Conservation (phyloP, 768 basidiomycete species). For the Leucosporidium scottii region DNA sequence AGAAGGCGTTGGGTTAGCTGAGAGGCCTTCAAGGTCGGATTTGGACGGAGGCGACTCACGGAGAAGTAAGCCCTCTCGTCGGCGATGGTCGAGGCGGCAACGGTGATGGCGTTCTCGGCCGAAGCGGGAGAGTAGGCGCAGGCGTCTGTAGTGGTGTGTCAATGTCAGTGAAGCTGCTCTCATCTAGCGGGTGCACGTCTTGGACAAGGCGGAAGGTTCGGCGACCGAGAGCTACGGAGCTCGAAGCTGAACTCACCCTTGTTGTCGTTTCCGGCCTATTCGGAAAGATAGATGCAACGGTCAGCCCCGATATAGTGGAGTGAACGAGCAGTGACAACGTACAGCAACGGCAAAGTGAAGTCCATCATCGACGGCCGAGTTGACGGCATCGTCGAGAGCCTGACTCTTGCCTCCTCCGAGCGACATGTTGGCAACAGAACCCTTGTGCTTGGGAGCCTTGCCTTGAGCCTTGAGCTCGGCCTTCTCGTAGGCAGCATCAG, state of each 20-base stretch:
- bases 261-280: constrained; percentile 36
- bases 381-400: constrained; percentile 74
- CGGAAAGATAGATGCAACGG: too few species aligned
- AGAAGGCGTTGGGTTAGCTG: too few species aligned
- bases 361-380: constrained; percentile 71
- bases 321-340: background rate
- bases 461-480: constrained; percentile 51
- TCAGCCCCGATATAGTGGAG: background rate
- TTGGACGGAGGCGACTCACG: background rate
- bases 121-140: constrained; percentile 89
- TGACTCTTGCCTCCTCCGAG: constrained; percentile 90
- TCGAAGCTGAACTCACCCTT: background rate
- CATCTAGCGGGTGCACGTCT: background rate
- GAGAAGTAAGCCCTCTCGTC: constrained; percentile 53
- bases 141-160: constrained; percentile 50
- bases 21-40: too few species aligned
- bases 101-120: constrained; percentile 82
- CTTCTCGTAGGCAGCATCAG: constrained; percentile 51
- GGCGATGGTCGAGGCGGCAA: constrained; percentile 61
- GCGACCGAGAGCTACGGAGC: background rate
- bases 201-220: too few species aligned
- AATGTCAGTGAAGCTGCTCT: too few species aligned
- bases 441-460: constrained; percentile 80
- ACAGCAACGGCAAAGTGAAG: constrained; percentile 90
- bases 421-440: constrained; percentile 87